phyloP scores from a whole-genome alignment of 192 early-diverging fungal species.

The Coemansia brasiliensis region DNA sequence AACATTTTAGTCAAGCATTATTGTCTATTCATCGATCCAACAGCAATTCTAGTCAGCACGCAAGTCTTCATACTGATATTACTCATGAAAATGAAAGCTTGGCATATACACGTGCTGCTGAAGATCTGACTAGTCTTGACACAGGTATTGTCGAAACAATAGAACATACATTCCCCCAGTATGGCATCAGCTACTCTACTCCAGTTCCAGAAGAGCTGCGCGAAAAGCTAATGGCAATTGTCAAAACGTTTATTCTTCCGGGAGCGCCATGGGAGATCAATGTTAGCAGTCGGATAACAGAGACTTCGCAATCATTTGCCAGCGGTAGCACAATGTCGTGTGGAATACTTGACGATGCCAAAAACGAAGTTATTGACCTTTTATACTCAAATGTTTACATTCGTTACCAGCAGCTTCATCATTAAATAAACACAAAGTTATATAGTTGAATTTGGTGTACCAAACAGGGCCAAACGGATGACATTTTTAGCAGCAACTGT shows the following conservation, averaged over 20 bases:
- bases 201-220: slow-evolving; percentile 23
- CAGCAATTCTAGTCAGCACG: neutral
- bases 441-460: neutral
- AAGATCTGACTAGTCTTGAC: slow-evolving; percentile 11
- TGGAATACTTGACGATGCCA: slow-evolving; percentile 23
- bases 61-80: neutral
- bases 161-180: slow-evolving; percentile 17
- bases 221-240: slow-evolving; percentile 16
- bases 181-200: slow-evolving; percentile 4
- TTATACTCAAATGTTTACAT: slow-evolving; percentile 41
- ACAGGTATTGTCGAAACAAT: slow-evolving; percentile 29
- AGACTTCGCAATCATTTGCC: slow-evolving; percentile 11
- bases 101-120: neutral
- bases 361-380: slow-evolving; percentile 30
- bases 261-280: slow-evolving; percentile 31
- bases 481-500: slow-evolving; percentile 33
- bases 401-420: slow-evolving; percentile 11
- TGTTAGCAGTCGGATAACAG: slow-evolving; percentile 4
- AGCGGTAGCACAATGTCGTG: slow-evolving; percentile 18
- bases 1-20: neutral
- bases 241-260: slow-evolving; percentile 35
- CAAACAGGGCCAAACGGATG: slow-evolving; percentile 18
- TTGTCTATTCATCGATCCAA: neutral
- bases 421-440: neutral
- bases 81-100: neutral